Conservation (phyloP, 2,329 filamentous ascomycete species). For the Paraphaeosphaeria minitans region DNA sequence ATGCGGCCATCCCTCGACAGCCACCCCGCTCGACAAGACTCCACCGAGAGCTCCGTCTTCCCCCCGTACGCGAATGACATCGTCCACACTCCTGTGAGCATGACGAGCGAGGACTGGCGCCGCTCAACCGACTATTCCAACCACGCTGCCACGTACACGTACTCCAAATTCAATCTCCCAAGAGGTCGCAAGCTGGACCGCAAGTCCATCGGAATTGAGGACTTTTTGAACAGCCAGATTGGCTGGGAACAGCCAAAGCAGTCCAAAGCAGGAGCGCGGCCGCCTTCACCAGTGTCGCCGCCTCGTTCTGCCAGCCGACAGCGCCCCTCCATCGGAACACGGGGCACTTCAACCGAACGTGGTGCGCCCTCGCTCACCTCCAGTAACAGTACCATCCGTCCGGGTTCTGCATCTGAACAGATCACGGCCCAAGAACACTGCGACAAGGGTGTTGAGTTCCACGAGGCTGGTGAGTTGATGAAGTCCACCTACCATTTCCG, state of each 20-base stretch:
- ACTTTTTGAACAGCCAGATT: constrained; percentile 56
- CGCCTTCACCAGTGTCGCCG: constrained; percentile 48
- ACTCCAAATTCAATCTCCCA: constrained; percentile 83
- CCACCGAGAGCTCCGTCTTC: constrained; percentile 58
- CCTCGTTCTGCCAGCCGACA: constrained; percentile 43
- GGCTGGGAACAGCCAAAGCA: constrained; percentile 63
- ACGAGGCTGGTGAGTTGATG: constrained; percentile 84
- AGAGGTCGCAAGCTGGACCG: constrained; percentile 80
- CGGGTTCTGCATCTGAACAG: constrained; percentile 59
- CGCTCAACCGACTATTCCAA: constrained; percentile 58
- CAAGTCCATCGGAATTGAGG: constrained; percentile 47
- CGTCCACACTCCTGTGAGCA: constrained; percentile 71
- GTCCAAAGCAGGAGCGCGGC: constrained; percentile 25
- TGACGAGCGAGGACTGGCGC: constrained; percentile 71
- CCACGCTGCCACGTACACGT: constrained; percentile 76
- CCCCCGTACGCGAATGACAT: constrained; percentile 66
- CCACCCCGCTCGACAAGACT: constrained; percentile 46
- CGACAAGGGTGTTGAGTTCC: constrained; percentile 84
- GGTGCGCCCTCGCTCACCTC: constrained; percentile 45
- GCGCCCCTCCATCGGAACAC: constrained; percentile 26
- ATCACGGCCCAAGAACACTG: constrained; percentile 88
- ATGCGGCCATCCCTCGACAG: constrained; percentile 48
- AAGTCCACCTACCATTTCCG: constrained; percentile 97
- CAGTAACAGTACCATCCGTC: constrained; percentile 53
- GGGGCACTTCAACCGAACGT: constrained; percentile 27